These are phyloP conservation scores for Lasiosphaeria hispida DNA, from an alignment of 495 filamentous ascomycete genomes.

Conservation along the genomic window DNA sequence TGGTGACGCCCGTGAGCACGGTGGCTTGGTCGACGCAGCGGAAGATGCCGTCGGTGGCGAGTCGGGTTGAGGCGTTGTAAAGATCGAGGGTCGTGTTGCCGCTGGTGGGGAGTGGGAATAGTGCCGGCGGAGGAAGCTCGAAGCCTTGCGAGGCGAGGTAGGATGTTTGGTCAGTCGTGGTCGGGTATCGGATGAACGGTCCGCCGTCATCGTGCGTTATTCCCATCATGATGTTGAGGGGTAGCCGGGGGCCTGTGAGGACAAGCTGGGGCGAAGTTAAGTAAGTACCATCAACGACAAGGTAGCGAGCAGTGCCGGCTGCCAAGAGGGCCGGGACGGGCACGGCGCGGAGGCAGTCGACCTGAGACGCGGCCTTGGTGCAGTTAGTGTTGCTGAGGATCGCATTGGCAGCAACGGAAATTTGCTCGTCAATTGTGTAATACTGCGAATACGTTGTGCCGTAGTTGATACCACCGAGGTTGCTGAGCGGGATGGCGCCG, in stretches of 20 bases:
- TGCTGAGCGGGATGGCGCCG: conserved; percentile 48
- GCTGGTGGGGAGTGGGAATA: conserved; percentile 36
- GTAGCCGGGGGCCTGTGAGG: conserved; percentile 29
- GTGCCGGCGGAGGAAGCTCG: conserved; percentile 29
- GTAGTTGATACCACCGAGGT: conserved; percentile 48
- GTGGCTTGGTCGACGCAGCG: conserved; percentile 52
- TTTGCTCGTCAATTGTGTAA: conserved; percentile 45
- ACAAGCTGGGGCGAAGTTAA: conserved; percentile 34
- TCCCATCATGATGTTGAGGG: conserved; percentile 44
- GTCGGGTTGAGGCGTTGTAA: conserved; percentile 42
- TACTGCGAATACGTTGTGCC: conserved; percentile 46
- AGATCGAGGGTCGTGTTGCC: conserved; percentile 43
- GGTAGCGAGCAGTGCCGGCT: conserved; percentile 35
- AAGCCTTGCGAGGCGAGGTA: conserved; percentile 42
- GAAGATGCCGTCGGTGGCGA: conserved; percentile 50
- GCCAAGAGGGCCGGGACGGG: conserved; percentile 32
- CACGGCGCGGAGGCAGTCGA: conserved; percentile 47
- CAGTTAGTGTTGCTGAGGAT: conserved; percentile 46
- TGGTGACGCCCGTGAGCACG: conserved; percentile 30
- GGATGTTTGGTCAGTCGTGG: conserved; percentile 30
- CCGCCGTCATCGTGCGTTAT: conserved; percentile 50
- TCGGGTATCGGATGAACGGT: conserved; percentile 44
- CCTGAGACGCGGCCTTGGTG: conserved; percentile 37
- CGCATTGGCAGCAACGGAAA: conserved; percentile 33
- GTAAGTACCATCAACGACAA: conserved; percentile 50